Base-by-base conservation (phyloP, 2,329 filamentous ascomycete genomes). In the Epichloe glyceriae region DNA sequence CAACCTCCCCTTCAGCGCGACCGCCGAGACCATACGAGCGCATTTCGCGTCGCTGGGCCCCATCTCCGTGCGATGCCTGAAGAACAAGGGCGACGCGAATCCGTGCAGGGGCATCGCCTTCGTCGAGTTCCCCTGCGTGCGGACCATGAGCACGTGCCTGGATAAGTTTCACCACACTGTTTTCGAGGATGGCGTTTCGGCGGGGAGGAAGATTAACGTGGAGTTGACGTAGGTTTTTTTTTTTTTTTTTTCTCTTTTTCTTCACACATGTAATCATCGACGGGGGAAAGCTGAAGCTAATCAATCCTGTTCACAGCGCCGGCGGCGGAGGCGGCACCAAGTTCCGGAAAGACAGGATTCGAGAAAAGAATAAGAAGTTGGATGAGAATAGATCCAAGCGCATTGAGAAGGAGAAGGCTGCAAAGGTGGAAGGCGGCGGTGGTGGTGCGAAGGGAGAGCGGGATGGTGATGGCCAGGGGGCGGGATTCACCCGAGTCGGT, bases 141-240 rank as follows among this genome's bases (percentile, higher is more conserved):
- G 90, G 68, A 81, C 85, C 63, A 94, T 95, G 88, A 86, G 94
- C 74, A 93, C 88, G 34, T 95, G 88, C 63, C 75, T 97, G 54
- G 87, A 90, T 67, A 81, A 88, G 56, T 91, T 91, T 70, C 90
- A 97, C 70, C 90, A 96, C 70, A 85, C 81, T 53, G 76, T 76
- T 56, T 94, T 96, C 64, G 67, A 73, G 64, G 73, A 82, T 67
- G 71, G 73, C 55, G 54, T 68, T 15, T 73, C 70, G 41, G 64
- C 71, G 15, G 70, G 82, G 48, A 75, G 91, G 59, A 86, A 83
- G 68, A 94, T 97, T 61, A 96, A 95, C 64, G 86, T 96, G 26
- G 91, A 96, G 70, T 70, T 97, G 57, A 95, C 89, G 78, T 88
- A 68, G 68, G 82, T 76, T 38, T 37, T 38, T 45, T 20, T 34